Evolutionary conservation across 108 stramenopile genomes (phyloP).

Genomic region (Pseudonitzschia multistriata): DNA sequence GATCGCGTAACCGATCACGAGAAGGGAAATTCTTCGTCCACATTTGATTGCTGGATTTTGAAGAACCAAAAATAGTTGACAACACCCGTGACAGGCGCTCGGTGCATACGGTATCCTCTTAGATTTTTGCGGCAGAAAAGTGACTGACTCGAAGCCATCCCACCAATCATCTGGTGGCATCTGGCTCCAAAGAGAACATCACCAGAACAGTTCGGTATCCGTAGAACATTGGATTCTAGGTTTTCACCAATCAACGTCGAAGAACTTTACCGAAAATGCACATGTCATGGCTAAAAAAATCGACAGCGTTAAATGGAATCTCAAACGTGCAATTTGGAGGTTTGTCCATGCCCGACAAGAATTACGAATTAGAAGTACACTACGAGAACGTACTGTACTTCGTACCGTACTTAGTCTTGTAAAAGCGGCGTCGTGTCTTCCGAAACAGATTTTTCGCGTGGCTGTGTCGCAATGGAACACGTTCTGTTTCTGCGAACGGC

Average conservation of each 20-base stretch:
- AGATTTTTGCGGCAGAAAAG: background rate
- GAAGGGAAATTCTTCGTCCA: background rate
- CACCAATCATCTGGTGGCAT: slow-evolving; percentile 1
- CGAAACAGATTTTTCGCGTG: too few species aligned
- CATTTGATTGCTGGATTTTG: background rate
- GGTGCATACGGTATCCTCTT: background rate
- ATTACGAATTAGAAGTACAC: too few species aligned
- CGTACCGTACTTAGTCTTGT: too few species aligned
- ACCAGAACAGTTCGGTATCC: background rate
- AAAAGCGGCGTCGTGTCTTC: too few species aligned
- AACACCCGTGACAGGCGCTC: background rate
- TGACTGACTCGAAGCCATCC: background rate
- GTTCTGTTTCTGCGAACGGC: too few species aligned
- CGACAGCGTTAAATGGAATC: too few species aligned
- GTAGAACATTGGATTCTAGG: slow-evolving; percentile 1
- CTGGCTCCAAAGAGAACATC: background rate
- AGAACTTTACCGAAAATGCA: background rate
- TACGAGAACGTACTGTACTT: too few species aligned
- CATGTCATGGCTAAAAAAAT: too few species aligned
- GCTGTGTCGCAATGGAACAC: too few species aligned
- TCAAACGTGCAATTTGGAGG: too few species aligned
- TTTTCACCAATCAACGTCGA: background rate
- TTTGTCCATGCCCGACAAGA: too few species aligned
- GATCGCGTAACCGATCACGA: background rate
- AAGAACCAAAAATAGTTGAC: background rate